Evolutionary conservation across 179 eudicot species (phyloP).

Genomic region (Patellifolia procumbens): DNA sequence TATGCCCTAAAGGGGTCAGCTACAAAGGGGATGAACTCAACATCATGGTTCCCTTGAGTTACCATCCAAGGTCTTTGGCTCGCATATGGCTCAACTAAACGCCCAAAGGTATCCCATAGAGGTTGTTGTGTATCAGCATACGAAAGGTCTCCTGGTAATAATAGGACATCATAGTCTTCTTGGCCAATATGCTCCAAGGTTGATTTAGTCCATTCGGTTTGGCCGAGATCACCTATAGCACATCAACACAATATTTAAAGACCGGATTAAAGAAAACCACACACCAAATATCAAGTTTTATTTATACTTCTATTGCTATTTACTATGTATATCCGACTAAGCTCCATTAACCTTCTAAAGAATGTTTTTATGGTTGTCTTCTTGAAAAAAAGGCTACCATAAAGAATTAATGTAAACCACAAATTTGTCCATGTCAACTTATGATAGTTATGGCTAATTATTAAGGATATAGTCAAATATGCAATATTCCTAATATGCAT

Average conservation of each 20-base stretch:
- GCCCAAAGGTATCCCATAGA: conserved; percentile 38
- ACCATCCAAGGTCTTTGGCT: conserved; percentile 53
- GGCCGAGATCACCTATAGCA: conserved; percentile 37
- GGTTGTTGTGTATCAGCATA: conserved; percentile 39
- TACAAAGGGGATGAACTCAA: conserved; percentile 35
- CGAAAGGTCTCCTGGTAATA: conserved; percentile 38
- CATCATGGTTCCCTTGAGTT: conserved; percentile 48
- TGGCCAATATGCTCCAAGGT: conserved; percentile 30
- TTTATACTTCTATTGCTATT: too few species aligned
- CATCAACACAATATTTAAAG: background rate
- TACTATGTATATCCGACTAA: too few species aligned
- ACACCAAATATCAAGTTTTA: too few species aligned
- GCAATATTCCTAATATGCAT: too few species aligned
- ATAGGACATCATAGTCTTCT: conserved; percentile 30
- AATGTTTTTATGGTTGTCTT: too few species aligned
- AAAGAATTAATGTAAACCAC: too few species aligned
- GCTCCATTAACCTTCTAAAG: too few species aligned
- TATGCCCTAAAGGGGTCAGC: conserved; percentile 34
- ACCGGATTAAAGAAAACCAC: too few species aligned
- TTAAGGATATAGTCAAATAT: too few species aligned
- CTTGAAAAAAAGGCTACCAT: too few species aligned
- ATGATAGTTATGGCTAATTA: too few species aligned
- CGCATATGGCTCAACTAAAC: conserved; percentile 44
- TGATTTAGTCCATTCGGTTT: conserved; percentile 40
- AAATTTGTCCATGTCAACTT: too few species aligned